Evolutionary conservation across 129 eudicot species (phyloP).

Genomic region (Logfia minima): DNA sequence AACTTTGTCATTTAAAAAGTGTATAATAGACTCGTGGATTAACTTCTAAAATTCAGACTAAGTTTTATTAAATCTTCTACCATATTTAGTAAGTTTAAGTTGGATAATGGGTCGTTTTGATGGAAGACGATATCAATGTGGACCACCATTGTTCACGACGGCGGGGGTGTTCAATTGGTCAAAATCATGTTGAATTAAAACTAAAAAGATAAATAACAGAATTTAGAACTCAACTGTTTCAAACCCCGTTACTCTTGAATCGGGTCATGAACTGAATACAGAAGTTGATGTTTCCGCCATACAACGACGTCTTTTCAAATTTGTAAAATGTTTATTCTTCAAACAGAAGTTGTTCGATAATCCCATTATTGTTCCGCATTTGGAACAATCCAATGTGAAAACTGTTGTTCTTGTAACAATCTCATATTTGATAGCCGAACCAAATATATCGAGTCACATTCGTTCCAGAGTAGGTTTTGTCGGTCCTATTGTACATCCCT

Average conservation of each 20-base stretch:
- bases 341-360: not conserved
- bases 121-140: not conserved
- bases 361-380: not conserved
- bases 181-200: not conserved
- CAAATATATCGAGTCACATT: not conserved
- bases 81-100: not conserved
- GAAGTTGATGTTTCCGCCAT: not conserved
- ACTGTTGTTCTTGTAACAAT: not conserved
- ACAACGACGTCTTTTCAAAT: not conserved
- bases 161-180: not conserved
- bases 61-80: not conserved
- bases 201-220: too few species aligned
- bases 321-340: not conserved
- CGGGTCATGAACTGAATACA: not conserved
- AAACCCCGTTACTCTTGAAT: not conserved
- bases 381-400: not conserved
- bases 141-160: not conserved
- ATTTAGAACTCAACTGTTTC: not conserved
- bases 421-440: not conserved
- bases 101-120: not conserved
- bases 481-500: not conserved
- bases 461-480: not conserved
- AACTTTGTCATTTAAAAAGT: not conserved
- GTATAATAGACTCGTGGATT: not conserved
- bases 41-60: not conserved